Evolutionary conservation across 805 yeast genomes (phyloP).

Genomic region (Wickerhamomyces canadensis): DNA sequence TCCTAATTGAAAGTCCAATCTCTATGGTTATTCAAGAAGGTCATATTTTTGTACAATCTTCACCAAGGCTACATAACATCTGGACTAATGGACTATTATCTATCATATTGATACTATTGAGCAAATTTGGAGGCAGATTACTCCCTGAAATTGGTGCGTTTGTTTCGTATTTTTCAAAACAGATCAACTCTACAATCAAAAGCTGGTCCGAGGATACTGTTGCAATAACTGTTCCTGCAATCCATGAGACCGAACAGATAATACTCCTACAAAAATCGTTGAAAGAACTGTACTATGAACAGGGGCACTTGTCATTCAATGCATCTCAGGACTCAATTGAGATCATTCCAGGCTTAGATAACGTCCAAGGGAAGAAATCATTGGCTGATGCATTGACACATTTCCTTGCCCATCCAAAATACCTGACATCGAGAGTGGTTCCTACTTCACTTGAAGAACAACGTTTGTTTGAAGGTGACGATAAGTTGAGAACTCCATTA

Average conservation of each 20-base stretch:
- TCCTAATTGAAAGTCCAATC: conserved; percentile 68
- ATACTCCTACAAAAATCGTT: conserved; percentile 58
- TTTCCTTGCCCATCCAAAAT: conserved; percentile 82
- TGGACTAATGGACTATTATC: conserved; percentile 86
- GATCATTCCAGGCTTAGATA: conserved; percentile 56
- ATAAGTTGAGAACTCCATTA: conserved; percentile 32
- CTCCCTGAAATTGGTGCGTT: conserved; percentile 63
- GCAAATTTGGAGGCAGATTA: conserved; percentile 57
- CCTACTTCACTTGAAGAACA: conserved; percentile 65
- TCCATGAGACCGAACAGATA: conserved; percentile 66
- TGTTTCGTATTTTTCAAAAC: conserved; percentile 56
- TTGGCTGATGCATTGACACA: conserved; percentile 61
- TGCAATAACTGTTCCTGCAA: conserved; percentile 39
- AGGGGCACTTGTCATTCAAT: conserved; percentile 30
- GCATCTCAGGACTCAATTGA: conserved; percentile 20
- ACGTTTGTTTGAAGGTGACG: conserved; percentile 45
- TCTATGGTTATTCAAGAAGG: conserved; percentile 66
- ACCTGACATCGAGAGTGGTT: conserved; percentile 59
- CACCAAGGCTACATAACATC: conserved; percentile 60
- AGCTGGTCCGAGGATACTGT: conserved; percentile 64
- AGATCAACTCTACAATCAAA: conserved; percentile 54
- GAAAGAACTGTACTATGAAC: conserved; percentile 45
- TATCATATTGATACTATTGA: conserved; percentile 51
- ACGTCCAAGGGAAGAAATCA: conserved; percentile 50
- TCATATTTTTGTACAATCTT: conserved; percentile 42